Base-by-base conservation (phyloP, 495 filamentous ascomycete species). In the Bathelium albidoporum region DNA sequence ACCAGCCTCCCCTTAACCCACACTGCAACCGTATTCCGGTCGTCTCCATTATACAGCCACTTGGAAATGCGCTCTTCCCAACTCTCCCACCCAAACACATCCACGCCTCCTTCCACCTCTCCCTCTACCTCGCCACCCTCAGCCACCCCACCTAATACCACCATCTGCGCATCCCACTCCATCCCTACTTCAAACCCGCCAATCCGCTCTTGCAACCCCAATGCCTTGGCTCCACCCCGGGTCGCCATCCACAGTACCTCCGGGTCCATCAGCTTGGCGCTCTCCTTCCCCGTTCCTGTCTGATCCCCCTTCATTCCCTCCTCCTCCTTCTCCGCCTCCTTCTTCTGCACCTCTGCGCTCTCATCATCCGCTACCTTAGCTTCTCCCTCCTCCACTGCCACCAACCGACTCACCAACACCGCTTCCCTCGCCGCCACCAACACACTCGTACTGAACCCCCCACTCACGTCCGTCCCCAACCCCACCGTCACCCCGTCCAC, bases 171-270 rank as follows among this genome's bases (percentile, higher is more conserved):
- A 81, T 96, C 91, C 84, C 86, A 96, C 67, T 89, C 81, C 89
- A 84, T 93, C n/a, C 90, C 91, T 1, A 86, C 81, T 65, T 87
- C 89, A 74, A 96, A 95, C 9, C 75, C 82, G 3, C 91, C 91
- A 24, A 96, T 80, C 65, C 77, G 83, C 7, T 78, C 78, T 26
- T 78, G 80, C 59, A 96, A 74, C 32, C 89, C 88, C 0, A 95
- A 79, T 58, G 91, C 89, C 59, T 82, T 75, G 0, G 92, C 91
- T 0, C 91, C 92, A 11, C 91, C 91, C 22, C 79, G 74, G 20
- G 92, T 96, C 0, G 88, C 91, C 0, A 97, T 78, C 68, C 89
- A 96, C 59, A 98, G 70, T n/a, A 82, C 89, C 72, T 98, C 93
- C 62, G 90, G 87, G n/a, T 94, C 84, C 58, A 79, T 83, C 49